Conservation (phyloP, 768 basidiomycete species). For the Hericium erinaceus region DNA sequence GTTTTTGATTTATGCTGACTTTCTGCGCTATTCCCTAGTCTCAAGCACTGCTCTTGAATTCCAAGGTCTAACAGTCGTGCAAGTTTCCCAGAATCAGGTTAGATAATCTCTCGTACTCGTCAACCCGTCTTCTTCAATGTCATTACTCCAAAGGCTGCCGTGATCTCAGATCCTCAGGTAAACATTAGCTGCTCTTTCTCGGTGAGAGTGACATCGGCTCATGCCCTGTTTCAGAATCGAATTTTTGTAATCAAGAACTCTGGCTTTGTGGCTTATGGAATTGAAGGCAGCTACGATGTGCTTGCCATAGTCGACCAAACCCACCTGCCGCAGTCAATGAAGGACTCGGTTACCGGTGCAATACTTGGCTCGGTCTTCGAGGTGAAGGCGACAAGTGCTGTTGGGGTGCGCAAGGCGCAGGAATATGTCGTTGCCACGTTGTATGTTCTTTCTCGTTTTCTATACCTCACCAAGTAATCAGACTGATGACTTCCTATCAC, state of each 20-base stretch:
- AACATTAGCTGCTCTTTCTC: conserved; percentile 1
- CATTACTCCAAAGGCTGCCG: conserved; percentile 37
- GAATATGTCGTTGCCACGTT: conserved; percentile 77
- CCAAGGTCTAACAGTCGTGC: conserved; percentile 72
- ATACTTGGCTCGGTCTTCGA: conserved; percentile 68
- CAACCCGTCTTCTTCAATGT: not conserved
- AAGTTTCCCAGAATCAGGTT: conserved; percentile 77
- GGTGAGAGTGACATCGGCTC: not conserved
- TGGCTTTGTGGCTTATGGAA: conserved; percentile 69
- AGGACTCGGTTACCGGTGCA: conserved; percentile 52
- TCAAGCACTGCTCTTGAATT: conserved; percentile 80
- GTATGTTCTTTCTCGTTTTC: conserved; percentile 29
- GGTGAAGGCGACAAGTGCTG: conserved; percentile 63
- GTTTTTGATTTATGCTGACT: not conserved
- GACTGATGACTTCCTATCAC: not conserved
- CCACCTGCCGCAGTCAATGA: conserved; percentile 51
- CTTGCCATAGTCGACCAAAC: conserved; percentile 81
- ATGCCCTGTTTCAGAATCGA: conserved; percentile 36
- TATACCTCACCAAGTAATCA: not conserved
- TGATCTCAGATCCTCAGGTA: conserved; percentile 64
- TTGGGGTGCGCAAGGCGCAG: conserved; percentile 33
- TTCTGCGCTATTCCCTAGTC: conserved; percentile 30
- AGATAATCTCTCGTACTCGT: not conserved
- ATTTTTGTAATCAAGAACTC: conserved; percentile 75
- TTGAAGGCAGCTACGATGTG: conserved; percentile 67